Evolutionary conservation across 495 filamentous ascomycete species (phyloP).

Genomic region (Thozetella sp.): DNA sequence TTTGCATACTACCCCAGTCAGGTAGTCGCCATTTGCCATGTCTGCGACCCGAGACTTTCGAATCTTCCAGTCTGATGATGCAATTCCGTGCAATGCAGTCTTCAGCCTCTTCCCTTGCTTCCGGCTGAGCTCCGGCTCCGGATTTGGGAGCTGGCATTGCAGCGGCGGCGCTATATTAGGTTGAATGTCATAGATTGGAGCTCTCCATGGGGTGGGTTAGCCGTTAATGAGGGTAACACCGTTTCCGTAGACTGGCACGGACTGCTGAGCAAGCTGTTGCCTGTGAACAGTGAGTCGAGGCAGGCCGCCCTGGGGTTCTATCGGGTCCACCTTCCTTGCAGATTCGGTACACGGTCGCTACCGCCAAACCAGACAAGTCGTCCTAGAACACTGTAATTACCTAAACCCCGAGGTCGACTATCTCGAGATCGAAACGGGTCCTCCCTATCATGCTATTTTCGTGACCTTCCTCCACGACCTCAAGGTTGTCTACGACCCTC

Average conservation of each 20-base stretch:
- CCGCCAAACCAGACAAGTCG: background rate
- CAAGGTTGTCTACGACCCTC: constrained; percentile 15
- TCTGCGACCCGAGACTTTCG: no score
- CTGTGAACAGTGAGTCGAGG: constrained; percentile 13
- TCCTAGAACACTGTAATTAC: constrained; percentile 12
- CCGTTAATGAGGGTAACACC: background rate
- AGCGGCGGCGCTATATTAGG: background rate
- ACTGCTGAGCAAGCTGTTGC: constrained; percentile 15
- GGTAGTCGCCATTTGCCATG: no score
- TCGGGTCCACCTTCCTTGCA: constrained; percentile 19
- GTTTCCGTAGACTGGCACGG: constrained; percentile 10
- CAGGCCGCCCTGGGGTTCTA: constrained; percentile 17
- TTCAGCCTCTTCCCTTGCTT: background rate
- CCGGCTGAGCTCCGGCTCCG: background rate
- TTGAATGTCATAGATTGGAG: background rate
- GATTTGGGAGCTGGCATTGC: background rate
- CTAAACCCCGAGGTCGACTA: constrained; percentile 20
- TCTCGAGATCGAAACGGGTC: constrained; percentile 9
- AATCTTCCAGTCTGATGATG: no score
- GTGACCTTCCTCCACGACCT: constrained; percentile 12
- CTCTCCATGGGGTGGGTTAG: background rate
- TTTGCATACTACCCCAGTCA: no score
- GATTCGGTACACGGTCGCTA: constrained; percentile 1
- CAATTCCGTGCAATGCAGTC: no score
- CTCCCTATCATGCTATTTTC: background rate